Base-by-base conservation (phyloP, 1,139 yeast genomes). In the Pichia sp. region DNA sequence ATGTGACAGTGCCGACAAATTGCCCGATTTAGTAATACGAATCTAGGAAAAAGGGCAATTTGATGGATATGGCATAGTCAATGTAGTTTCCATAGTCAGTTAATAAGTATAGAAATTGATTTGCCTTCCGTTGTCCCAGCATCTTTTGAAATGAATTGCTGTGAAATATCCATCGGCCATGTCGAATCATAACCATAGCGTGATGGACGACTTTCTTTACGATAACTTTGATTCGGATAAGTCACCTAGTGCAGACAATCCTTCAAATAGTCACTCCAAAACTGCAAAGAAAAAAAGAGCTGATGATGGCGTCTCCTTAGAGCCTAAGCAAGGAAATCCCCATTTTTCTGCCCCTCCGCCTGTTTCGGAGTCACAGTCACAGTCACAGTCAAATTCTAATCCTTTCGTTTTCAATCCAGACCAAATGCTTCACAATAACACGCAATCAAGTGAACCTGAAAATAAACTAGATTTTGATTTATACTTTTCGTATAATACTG, bases 401-500 rank as follows among this genome's bases (percentile, higher is more conserved):
- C 34, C 49, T 10, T 46, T 46, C 8, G 10, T 14, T 46, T n/a
- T 38, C 17, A 30, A 30, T 29, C 17, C 24, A 12, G 29, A 46
- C 7, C 24, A 33, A 30, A 30, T n/a, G 6, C 12, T 17, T n/a
- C 31, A 31, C n/a, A 16, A 16, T 6, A 46, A 30, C 31, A 33
- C 48, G 4, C 24, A 34, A 46, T 34, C 36, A 7, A 16, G 20
- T 12, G 58, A 54, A 30, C 45, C 50, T 33, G 48, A 56, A 36
- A 50, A 41, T 8, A 46, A 59, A 34, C 56, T 64, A 27, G 62
- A 63, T 61, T 73, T 55, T 59, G 98, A 96, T 63, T 97, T 97
- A 44, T 93, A 92, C 70, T 97, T 96, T 49, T 96, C 97, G 38
- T 93, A 97, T 96, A 85, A 95, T 17, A 88, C 92, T 49, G 98